Percentiles rank a stretch among this genome's conserved stretches.
Conservation (phyloP, 148 eudicot genomes). For the Vaccinium myrtillus region DNA sequence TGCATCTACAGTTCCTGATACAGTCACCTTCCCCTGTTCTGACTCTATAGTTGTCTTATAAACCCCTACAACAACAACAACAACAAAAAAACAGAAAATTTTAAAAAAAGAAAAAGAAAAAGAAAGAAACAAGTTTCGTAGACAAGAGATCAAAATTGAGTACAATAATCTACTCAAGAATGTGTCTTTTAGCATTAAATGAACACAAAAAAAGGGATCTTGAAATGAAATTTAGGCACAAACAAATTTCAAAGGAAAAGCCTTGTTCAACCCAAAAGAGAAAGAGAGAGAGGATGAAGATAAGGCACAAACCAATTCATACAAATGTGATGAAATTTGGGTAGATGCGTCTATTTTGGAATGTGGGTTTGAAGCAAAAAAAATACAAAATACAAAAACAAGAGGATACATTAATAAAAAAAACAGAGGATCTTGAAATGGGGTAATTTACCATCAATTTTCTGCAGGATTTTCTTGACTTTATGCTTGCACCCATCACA, state of each 20-base stretch:
- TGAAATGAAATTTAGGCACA: background rate
- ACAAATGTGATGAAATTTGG: background rate
- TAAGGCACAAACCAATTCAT: no score
- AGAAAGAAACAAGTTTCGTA: background rate
- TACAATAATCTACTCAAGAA: background rate
- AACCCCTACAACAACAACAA: constrained; percentile 32
- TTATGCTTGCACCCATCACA: constrained; percentile 95
- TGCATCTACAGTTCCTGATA: constrained; percentile 48
- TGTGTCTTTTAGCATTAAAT: background rate
- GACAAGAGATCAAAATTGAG: background rate
- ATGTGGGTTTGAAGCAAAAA: background rate
- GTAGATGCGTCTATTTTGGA: no score
- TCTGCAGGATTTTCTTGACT: constrained; percentile 92
- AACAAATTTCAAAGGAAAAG: background rate
- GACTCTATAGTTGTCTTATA: constrained; percentile 41
- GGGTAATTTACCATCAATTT: constrained; percentile 75
- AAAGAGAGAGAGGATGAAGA: constrained; percentile 20
- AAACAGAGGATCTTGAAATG: constrained; percentile 15
- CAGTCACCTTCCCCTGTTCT: constrained; percentile 56
- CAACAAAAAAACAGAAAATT: no score
- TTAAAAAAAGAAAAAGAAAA: background rate
- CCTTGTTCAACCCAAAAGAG: background rate
- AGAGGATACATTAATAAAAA: no score
- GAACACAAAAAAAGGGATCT: background rate
- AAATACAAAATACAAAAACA: background rate